Percentiles rank a stretch among this genome's conserved stretches.
Evolutionary conservation across 129 eudicot species (phyloP).

Genomic region (Calendula officinalis): DNA sequence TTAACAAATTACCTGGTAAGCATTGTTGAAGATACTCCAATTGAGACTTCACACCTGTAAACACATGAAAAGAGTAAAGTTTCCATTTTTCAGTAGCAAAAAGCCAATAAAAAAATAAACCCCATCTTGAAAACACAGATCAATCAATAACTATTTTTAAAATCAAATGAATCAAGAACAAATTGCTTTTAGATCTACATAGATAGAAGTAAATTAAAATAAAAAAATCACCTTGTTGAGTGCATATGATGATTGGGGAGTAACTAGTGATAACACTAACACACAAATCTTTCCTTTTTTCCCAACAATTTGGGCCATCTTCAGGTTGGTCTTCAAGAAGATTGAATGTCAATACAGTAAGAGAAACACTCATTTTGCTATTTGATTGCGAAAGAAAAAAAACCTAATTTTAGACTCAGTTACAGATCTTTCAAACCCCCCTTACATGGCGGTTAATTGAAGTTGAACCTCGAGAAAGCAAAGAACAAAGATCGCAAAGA

Average conservation of each 20-base stretch:
- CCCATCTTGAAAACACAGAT: slow-evolving; percentile 33
- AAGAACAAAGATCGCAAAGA: slow-evolving; percentile 17
- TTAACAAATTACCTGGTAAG: slow-evolving; percentile 61
- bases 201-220: neutral
- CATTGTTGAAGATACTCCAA: slow-evolving; percentile 89
- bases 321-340: slow-evolving; percentile 90
- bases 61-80: slow-evolving; percentile 16
- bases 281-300: slow-evolving; percentile 91
- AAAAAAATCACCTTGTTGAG: slow-evolving; percentile 72
- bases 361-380: slow-evolving; percentile 80
- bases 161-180: slow-evolving; percentile 13
- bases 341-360: slow-evolving; percentile 89
- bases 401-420: slow-evolving; percentile 12
- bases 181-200: slow-evolving; percentile 31
- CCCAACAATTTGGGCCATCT: slow-evolving; percentile 87
- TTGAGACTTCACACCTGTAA: slow-evolving; percentile 81
- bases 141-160: slow-evolving; percentile 29
- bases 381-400: neutral
- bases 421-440: slow-evolving; percentile 26
- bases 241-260: slow-evolving; percentile 82
- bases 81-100: slow-evolving; percentile 18
- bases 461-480: slow-evolving; percentile 18
- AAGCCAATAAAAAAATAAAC: slow-evolving; percentile 29
- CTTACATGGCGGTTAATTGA: slow-evolving; percentile 28
- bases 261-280: slow-evolving; percentile 88